phyloP scores from a whole-genome alignment of 345 rosid genomes.

The Pistacia integerrima region DNA sequence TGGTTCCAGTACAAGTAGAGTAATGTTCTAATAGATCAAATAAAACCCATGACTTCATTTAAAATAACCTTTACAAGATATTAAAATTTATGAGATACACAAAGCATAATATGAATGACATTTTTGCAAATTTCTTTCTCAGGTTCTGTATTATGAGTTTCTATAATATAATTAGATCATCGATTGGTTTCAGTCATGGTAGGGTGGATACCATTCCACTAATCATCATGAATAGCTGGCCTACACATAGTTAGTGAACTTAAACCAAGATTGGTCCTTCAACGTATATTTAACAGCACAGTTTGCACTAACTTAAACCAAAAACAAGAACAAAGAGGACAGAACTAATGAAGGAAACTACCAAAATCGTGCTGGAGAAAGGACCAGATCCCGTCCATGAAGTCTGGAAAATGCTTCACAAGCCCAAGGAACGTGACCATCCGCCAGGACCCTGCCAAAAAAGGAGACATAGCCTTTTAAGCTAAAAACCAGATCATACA shows the following conservation, averaged over 20 bases:
- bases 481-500: constrained; percentile 2
- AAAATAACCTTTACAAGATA: no score
- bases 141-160: no score
- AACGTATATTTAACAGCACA: background rate
- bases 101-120: no score
- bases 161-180: background rate
- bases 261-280: background rate
- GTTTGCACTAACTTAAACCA: background rate
- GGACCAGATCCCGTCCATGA: constrained; percentile 53
- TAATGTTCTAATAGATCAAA: no score
- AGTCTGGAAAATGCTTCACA: constrained; percentile 82
- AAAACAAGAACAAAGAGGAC: background rate
- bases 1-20: no score
- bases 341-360: constrained; percentile 26
- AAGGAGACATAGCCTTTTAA: background rate
- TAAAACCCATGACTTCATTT: no score
- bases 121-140: no score
- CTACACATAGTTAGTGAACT: background rate
- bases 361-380: constrained; percentile 57
- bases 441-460: constrained; percentile 70
- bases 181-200: background rate
- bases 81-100: no score
- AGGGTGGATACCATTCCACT: background rate
- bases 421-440: constrained; percentile 91
- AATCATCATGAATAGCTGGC: background rate